Evolutionary conservation across 2,329 filamentous ascomycete species (phyloP), one percentile per base, ranked within the genome.

Genomic region (Cordyceps militaris): DNA sequence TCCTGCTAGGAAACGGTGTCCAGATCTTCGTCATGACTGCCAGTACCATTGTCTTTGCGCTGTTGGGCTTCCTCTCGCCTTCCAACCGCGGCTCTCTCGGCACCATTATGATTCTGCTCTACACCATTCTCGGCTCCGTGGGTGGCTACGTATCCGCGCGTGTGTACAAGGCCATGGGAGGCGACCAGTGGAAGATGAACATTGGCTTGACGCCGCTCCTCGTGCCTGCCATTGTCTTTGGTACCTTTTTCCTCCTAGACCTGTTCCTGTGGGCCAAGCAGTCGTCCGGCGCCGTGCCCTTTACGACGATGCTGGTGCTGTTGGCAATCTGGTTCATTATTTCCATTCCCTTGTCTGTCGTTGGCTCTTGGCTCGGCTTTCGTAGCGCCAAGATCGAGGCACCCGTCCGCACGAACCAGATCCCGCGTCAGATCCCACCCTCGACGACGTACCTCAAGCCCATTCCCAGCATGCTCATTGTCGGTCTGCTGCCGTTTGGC

Each of bases 11-110:
- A 59, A 97, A 95, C 69, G 94, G 94, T 61, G 91, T 90, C 11
- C 94, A 99, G 74, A 83, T 99, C 3, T 97, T 99, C 71, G 91
- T 96, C 71, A 99, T 99, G 93, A 89, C 92, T 2, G 94, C 91
- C 32, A 86, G 92, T 68, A 97, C 94, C 49, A 96, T 99, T 66
- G 83, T 85, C 24, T 97, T 99, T 67, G 94, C 94, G 0, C 83
- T 97, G 9, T 81, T 99, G 47, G 94, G 94, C 30, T 96, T 99
- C 74, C 80, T 99, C 14, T 97, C 93, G 0, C 94, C 94, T 0
- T 96, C 92, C 10, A 97, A 97, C 70, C 90, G 94, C 65, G 94
- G 94, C 46, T 95, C 92, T 51, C 81, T 99, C 36, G 92, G 90
- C 48, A 97, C 93, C 3, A 91, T 95, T 62, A 93, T 96, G 78